Base-by-base conservation (phyloP, 176 grass and related monocot species). In the Hsuehochloa calcarea region DNA sequence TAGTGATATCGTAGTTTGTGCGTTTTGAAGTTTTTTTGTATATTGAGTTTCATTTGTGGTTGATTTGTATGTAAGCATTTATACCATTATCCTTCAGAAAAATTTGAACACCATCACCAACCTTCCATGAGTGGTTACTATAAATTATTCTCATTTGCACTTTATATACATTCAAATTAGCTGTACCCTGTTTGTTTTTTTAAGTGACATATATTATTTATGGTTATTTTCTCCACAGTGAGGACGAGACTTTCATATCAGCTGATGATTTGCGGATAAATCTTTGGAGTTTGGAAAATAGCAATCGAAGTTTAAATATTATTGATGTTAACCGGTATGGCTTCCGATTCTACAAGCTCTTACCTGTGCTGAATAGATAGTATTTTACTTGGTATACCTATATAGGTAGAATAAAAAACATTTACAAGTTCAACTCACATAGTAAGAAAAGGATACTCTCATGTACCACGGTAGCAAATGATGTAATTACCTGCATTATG, bases 231-330 rank as follows among this genome's bases (percentile, higher is more conserved):
- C 59, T 84, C 60, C 3, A 41, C 90, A 92, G 90, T 26, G 94
- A 96, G 73, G 89, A 84, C 26, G 94, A 96, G 64, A 96, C 94
- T 67, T 96, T 96, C 88, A 93, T 96, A 89, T 96, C 89, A 59
- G 91, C 94, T 65, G 94, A 96, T 63, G 89, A 96, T 86, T 93
- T 96, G 74, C 89, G 94, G 26, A 90, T 96, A 88, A 96, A 96
- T 85, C 94, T 96, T 75, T 93, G 91, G 91, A 96, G 93, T 86
- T 77, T 91, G 84, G 91, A 96, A 96, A 91, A 89, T 46, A 96
- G 82, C 85, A 91, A 89, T 46, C 94, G 93, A 68, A 96, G 91
- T 80, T 96, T 93, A 68, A 96, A 96, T 79, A 93, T 96, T 85
- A 79, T 93, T 77, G 94, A 96, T 73, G 91, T 87, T 96, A 34